Base-by-base conservation (phyloP, 208 protist genomes). In the Leishmania tarentolae region DNA sequence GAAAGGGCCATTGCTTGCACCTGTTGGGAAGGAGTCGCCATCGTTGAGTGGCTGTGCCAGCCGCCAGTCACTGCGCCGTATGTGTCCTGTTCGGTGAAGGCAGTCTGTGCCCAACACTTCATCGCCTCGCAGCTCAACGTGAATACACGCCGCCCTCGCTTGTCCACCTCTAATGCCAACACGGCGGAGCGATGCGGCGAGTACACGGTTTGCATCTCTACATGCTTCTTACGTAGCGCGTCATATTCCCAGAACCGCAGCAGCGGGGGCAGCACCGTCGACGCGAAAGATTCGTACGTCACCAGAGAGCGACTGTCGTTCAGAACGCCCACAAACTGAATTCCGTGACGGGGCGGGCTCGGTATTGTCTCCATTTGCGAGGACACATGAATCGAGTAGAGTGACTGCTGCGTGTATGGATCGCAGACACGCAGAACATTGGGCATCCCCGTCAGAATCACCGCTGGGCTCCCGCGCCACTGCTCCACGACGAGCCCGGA, bases 371-470 rank as follows among this genome's bases (percentile, higher is more conserved):
- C 94, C 91, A 95, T 93, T 85, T 96, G 92, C 42, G 92, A 92
- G 28, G 90, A 95, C n/a, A 97, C 88, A 79, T 97, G 94, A 53
- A 97, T 88, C 1, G 94, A 95, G 86, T 97, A 97, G 73, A 97
- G 52, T 47, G 92, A 86, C 77, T 97, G 94, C 84, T 97, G 94
- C 15, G 94, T 95, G 81, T 94, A 85, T 2, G 94, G 94, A 79
- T 97, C 94, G 83, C 91, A 95, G 42, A 97, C 68, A 61, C 94
- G 94, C 75, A 97, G 82, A 47, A 96, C 92, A 78, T 94, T 89
- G 1, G 92, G 91, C 75, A 96, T 87, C 17, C 94, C 94, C 31
- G 88, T 96, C 69, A 97, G 85, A 57, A 97, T 87, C 52, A 95
- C 94, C 2, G 87, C 92, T 44, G 91, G 83, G 75, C 92, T 91